Conservation (phyloP, 306 rosid genomes). For the Casuarina cunninghamiana region DNA sequence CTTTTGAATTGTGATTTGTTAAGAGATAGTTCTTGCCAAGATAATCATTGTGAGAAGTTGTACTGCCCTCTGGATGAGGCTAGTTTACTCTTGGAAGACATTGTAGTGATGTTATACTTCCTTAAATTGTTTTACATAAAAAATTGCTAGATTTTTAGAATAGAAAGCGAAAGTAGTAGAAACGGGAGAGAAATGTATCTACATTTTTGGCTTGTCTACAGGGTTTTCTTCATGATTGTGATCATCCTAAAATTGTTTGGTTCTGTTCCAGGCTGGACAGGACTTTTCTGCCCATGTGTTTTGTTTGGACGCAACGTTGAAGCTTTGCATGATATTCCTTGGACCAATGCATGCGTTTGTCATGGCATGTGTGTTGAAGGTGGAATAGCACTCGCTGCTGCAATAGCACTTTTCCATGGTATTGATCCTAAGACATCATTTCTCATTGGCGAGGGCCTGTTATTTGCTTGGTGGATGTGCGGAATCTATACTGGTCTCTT, state of each 20-base stretch:
- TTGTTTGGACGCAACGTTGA: constrained; percentile 70
- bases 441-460: constrained; percentile 59
- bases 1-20: not conserved
- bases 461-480: constrained; percentile 85
- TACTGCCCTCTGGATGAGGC: not conserved
- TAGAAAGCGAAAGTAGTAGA: not conserved
- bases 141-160: not conserved
- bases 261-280: constrained; percentile 56
- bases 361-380: constrained; percentile 73
- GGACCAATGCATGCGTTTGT: constrained; percentile 63
- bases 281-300: constrained; percentile 74
- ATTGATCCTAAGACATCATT: constrained; percentile 62
- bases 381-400: constrained; percentile 57
- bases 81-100: not conserved
- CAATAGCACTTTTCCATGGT: constrained; percentile 51
- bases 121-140: not conserved
- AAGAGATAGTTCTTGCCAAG: not conserved
- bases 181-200: not conserved
- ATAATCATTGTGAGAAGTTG: not conserved
- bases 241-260: not conserved
- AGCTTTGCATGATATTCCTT: constrained; percentile 51
- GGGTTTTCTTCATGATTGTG: not conserved
- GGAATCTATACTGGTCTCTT: constrained; percentile 73
- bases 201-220: not conserved
- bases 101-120: not conserved